A percentile compares a stretch with the other conserved stretches of the same genome.
Evolutionary conservation across 257 asterid species (phyloP).

Genomic region (Solanum piurae): DNA sequence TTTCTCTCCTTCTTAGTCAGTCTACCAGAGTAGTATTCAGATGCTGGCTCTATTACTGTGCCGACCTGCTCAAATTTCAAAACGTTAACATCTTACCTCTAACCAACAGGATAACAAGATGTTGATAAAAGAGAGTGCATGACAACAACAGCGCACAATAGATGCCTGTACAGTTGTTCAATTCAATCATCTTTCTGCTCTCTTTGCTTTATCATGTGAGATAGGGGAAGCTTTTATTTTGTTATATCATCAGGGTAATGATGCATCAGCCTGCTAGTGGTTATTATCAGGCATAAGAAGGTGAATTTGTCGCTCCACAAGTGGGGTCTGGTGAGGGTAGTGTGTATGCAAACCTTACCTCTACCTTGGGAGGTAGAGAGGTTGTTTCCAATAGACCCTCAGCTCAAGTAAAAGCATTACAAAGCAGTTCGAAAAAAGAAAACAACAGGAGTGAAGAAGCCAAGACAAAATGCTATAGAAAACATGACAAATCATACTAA

Average conservation of each 20-base stretch:
- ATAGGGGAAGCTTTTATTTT: neutral
- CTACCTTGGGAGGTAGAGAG: neutral
- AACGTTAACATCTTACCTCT: neutral
- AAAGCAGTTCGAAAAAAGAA: neutral
- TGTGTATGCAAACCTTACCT: neutral
- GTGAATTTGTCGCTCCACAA: too few relatives aligned
- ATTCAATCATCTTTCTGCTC: neutral
- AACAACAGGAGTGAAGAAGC: neutral
- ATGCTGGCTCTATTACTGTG: slow-evolving; percentile 68
- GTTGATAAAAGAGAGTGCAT: neutral
- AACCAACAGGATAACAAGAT: neutral
- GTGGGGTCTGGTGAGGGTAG: neutral
- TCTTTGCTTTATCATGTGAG: neutral
- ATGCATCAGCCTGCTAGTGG: neutral
- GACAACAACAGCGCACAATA: neutral
- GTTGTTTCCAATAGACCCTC: neutral
- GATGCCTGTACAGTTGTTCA: neutral
- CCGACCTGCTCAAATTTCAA: slow-evolving; percentile 55
- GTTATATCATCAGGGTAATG: neutral
- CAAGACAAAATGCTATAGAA: neutral
- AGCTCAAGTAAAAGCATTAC: neutral
- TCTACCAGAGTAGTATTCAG: slow-evolving; percentile 65
- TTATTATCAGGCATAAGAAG: neutral
- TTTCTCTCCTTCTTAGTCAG: slow-evolving; percentile 91
- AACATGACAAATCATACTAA: neutral